Conservation (phyloP, 345 rosid genomes). For the Passiflora organensis region DNA sequence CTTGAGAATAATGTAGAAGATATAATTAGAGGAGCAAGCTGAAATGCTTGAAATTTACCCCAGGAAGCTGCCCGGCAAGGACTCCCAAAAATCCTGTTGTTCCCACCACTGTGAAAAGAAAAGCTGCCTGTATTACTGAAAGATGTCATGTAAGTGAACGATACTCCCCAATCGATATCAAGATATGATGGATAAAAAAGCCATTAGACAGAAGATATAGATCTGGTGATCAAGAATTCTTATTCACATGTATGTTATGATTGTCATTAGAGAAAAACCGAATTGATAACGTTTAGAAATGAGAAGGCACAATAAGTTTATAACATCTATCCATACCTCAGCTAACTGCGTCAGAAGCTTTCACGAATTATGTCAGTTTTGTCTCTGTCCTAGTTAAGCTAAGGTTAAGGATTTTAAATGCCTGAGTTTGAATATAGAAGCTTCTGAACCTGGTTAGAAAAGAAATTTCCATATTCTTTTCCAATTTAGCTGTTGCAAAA, state of each 20-base stretch:
- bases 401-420: neutral
- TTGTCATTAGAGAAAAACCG: no score
- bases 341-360: no score
- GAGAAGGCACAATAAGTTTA: no score
- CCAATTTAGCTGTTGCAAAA: neutral
- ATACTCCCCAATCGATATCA: neutral
- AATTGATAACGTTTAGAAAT: neutral
- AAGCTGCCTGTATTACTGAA: slow-evolving; percentile 82
- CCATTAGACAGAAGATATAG: no score
- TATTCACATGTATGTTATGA: no score
- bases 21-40: neutral
- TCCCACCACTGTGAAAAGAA: slow-evolving; percentile 87
- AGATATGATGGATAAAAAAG: neutral
- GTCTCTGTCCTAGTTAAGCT: neutral
- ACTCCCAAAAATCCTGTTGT: slow-evolving; percentile 71
- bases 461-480: neutral
- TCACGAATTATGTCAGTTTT: no score
- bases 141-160: slow-evolving; percentile 27
- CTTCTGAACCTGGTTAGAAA: neutral
- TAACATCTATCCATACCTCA: no score
- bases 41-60: slow-evolving; percentile 39
- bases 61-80: slow-evolving; percentile 91
- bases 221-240: no score
- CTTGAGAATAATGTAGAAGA: no score
- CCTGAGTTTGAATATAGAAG: neutral